Base-by-base conservation (phyloP, 768 basidiomycete genomes). In the Mycena pura region DNA sequence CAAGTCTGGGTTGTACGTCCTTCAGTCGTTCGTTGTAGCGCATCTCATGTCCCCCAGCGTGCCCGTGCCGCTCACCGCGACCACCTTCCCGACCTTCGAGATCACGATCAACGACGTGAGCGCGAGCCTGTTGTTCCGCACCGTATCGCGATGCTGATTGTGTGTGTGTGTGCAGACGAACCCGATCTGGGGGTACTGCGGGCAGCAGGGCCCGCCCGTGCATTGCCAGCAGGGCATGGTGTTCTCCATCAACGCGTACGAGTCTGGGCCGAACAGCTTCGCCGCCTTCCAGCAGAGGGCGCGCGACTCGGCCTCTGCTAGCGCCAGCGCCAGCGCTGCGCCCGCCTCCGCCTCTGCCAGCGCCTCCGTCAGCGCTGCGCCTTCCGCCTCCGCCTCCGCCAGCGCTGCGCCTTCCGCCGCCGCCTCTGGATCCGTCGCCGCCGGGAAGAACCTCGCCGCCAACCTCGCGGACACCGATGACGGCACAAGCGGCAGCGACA, bases 171-270 rank as follows among this genome's bases (percentile, higher is more conserved):
- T 38, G 27, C 19, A 66, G 64, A 66, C 64, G 1, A 48, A 43
- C 24, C 64, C 64, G 5, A 66, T 83, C 65, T 82, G 78, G 82
- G 76, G 73, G 5, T 81, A 74, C 71, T 82, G 82, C 63, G 70
- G 68, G 8, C 80, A 81, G 57, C 29, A 59, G 11, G 70, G 66
- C 47, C 82, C 41, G 17, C 40, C 49, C 2, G 34, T 44, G 2
- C 60, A 83, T 69, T 82, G 82, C 66, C 72, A 71, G 1, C 54
- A 69, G 41, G 81, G 82, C 40, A 83, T 83, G 83, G 82, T 83
- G 55, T 82, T 82, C 69, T 67, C 79, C 15, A 74, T 73, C 56
- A 84, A 81, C 68, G 75, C 81, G 7, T 69, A 71, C 31, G 60
- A 61, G 29, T 39, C 44, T 4, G 60, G 60, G 0, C 60, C 60